A percentile compares a stretch with the other conserved stretches of the same genome.
Evolutionary conservation across 139 green algal genomes (phyloP).

Genomic region (Choricystis sp.): DNA sequence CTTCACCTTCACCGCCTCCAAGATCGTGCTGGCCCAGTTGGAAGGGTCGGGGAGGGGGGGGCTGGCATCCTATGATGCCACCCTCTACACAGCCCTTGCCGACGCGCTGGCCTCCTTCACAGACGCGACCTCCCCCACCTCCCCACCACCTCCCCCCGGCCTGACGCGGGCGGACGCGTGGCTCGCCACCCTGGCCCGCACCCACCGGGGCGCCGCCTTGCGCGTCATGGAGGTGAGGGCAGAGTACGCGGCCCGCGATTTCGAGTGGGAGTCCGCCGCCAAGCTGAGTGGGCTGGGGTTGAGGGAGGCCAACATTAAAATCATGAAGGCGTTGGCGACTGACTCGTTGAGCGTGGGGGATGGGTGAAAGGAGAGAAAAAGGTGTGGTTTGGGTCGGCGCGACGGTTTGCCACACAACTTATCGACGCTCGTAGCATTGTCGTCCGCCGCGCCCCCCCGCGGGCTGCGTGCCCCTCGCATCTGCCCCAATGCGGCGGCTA

Average conservation of each 20-base stretch:
- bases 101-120: constrained; percentile 19
- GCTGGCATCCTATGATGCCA: constrained; percentile 34
- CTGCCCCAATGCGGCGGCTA: no score
- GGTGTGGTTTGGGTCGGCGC: no score
- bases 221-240: constrained; percentile 59
- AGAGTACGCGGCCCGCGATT: constrained; percentile 52
- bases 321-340: constrained; percentile 14
- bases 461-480: no score
- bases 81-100: constrained; percentile 6
- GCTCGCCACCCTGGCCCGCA: constrained; percentile 17
- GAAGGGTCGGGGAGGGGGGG: constrained; percentile 41
- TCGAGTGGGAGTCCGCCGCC: constrained; percentile 60
- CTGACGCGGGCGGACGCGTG: constrained; percentile 15
- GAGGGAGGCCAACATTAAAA: constrained; percentile 23
- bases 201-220: constrained; percentile 16
- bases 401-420: no score
- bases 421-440: no score
- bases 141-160: not conserved
- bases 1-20: constrained; percentile 56
- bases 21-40: constrained; percentile 51
- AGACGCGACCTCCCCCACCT: constrained; percentile 1
- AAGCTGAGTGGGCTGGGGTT: constrained; percentile 21
- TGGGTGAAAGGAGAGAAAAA: no score
- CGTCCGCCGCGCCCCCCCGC: no score
- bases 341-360: no score